Evolutionary conservation across 164 flowering plant species (phyloP).

Genomic region (Vitis rupestris): DNA sequence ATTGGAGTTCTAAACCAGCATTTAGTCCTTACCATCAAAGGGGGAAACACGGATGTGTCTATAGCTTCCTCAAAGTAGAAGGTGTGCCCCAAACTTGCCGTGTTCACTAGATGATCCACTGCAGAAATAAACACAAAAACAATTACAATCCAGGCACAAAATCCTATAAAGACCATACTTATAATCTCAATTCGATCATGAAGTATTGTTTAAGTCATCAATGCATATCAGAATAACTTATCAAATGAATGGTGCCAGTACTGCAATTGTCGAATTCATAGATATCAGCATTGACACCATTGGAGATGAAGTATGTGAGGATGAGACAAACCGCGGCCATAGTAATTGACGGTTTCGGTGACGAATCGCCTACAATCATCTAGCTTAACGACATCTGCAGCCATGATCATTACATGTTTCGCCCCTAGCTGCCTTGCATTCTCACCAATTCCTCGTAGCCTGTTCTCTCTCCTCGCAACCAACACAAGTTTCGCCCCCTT

Average conservation of each 20-base stretch:
- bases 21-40: slow-evolving; percentile 55
- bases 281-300: neutral
- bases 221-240: no score
- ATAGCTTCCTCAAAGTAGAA: slow-evolving; percentile 80
- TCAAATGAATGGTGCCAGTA: no score
- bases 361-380: slow-evolving; percentile 84
- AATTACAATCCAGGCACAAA: neutral
- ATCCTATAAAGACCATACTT: no score
- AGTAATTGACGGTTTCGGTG: slow-evolving; percentile 49
- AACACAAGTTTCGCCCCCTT: slow-evolving; percentile 68
- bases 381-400: slow-evolving; percentile 95
- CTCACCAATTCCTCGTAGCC: slow-evolving; percentile 63
- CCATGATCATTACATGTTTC: slow-evolving; percentile 59
- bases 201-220: no score
- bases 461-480: slow-evolving; percentile 72
- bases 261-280: no score
- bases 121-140: slow-evolving; percentile 13
- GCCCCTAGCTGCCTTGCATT: slow-evolving; percentile 73
- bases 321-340: slow-evolving; percentile 59
- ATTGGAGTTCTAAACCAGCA: neutral
- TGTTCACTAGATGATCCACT: slow-evolving; percentile 97
- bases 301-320: neutral
- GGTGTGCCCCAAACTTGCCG: slow-evolving; percentile 81
- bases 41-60: slow-evolving; percentile 79
- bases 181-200: no score